A percentile compares a stretch with the other conserved stretches of the same genome.
These are phyloP conservation scores for Thecaphora thlaspeos DNA, from an alignment of 1,284 basidiomycete species.

Conservation along the genomic window DNA sequence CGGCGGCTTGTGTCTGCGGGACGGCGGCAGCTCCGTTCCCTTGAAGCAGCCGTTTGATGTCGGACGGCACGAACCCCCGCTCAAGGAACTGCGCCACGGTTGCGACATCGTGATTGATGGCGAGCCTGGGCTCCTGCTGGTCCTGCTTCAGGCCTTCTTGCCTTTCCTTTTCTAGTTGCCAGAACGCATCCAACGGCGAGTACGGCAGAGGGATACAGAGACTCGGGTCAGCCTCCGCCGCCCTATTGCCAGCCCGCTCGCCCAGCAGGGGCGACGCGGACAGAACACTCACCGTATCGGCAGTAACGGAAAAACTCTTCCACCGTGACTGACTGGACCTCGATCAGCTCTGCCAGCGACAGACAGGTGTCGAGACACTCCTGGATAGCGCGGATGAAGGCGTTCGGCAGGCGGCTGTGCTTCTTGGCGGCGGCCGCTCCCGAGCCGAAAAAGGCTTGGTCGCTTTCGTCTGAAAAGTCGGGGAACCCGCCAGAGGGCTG, in stretches of 20 bases:
- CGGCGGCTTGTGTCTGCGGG: slow-evolving; percentile 1
- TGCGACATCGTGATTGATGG: slow-evolving; percentile 27
- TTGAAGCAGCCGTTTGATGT: slow-evolving; percentile 1
- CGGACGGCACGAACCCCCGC: slow-evolving; percentile 22
- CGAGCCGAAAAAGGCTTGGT: too few relatives aligned
- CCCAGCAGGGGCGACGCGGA: too few relatives aligned
- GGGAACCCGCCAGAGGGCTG: neutral
- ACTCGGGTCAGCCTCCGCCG: too few relatives aligned
- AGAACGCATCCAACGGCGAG: neutral
- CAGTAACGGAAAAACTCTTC: slow-evolving; percentile 35
- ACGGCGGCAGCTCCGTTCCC: neutral
- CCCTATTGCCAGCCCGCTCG: too few relatives aligned
- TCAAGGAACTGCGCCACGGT: slow-evolving; percentile 24
- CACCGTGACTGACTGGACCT: slow-evolving; percentile 19
- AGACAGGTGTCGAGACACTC: slow-evolving; percentile 1
- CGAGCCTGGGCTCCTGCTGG: slow-evolving; percentile 33
- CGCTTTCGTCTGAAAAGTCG: neutral
- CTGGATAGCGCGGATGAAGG: neutral
- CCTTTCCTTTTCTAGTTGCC: slow-evolving; percentile 29
- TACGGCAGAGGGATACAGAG: too few relatives aligned
- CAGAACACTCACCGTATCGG: slow-evolving; percentile 5
- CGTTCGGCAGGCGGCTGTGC: neutral
- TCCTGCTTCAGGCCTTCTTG: slow-evolving; percentile 38
- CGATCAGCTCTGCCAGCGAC: slow-evolving; percentile 17
- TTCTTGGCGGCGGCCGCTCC: too few relatives aligned